phyloP scores from a whole-genome alignment of 441 rosid species.

The Gossypium lobatum region DNA sequence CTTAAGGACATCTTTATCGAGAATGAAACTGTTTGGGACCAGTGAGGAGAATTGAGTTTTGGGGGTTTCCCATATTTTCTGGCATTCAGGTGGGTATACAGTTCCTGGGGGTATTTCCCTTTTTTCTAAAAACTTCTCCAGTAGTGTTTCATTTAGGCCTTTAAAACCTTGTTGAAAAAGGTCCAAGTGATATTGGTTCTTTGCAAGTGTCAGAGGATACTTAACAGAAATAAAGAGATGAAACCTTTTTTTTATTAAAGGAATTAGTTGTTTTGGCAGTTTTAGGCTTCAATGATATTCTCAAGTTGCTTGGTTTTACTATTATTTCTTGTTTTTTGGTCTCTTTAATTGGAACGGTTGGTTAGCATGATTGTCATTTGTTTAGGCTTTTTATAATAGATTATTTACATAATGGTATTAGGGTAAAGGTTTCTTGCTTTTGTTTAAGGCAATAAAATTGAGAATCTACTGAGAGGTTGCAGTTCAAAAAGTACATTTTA shows the following conservation, averaged over 20 bases:
- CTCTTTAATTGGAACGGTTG: background rate
- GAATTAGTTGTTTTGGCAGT: background rate
- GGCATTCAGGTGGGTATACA: constrained; percentile 16
- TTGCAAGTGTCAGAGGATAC: background rate
- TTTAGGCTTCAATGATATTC: background rate
- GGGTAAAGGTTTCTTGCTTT: background rate
- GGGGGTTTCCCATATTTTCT: background rate
- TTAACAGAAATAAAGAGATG: constrained; percentile 6
- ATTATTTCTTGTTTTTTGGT: background rate
- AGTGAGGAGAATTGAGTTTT: constrained; percentile 32
- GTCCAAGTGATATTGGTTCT: background rate
- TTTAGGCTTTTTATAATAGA: background rate
- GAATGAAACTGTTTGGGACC: constrained; percentile 66
- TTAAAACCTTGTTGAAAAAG: constrained; percentile 1
- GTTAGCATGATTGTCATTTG: background rate
- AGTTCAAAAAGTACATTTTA: background rate
- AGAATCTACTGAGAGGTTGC: background rate
- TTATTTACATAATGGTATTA: background rate
- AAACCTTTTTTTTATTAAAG: background rate
- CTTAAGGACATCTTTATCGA: constrained; percentile 61
- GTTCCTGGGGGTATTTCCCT: background rate
- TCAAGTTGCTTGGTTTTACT: background rate
- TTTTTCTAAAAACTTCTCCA: background rate
- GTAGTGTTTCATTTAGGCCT: background rate
- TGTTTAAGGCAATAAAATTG: background rate